Conservation (phyloP, 306 rosid species). For the Pyrus bretschneideri region DNA sequence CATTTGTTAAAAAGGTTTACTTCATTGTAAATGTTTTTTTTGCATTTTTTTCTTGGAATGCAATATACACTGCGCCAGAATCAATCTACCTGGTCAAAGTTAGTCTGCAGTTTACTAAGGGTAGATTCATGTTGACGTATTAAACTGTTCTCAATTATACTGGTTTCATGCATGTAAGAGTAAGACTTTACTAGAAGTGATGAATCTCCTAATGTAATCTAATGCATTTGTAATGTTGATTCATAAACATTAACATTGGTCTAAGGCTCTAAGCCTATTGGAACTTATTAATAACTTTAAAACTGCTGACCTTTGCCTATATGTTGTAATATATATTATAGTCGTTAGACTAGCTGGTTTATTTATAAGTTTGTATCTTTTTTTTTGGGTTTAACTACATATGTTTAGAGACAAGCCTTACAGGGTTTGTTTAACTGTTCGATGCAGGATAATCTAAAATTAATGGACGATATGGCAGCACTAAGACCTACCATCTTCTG, state of each 20-base stretch:
- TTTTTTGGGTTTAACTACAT: background rate
- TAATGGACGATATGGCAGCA: conserved; percentile 84
- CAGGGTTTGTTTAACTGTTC: conserved; percentile 15
- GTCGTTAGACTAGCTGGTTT: background rate
- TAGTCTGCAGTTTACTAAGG: background rate
- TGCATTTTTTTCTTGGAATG: background rate
- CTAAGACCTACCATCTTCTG: conserved; percentile 88
- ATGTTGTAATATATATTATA: conserved; percentile 1
- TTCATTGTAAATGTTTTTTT: background rate
- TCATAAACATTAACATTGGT: background rate
- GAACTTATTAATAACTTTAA: background rate
- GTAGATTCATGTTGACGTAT: background rate
- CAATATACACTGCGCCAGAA: background rate
- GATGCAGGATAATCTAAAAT: conserved; percentile 87
- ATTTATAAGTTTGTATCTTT: too few relatives aligned
- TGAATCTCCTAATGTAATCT: background rate
- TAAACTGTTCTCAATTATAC: too few relatives aligned
- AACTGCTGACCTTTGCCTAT: background rate
- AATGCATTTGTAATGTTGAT: background rate
- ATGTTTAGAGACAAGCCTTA: conserved; percentile 17
- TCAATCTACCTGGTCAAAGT: background rate
- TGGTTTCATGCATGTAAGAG: background rate
- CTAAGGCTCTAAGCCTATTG: background rate
- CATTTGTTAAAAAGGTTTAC: background rate
- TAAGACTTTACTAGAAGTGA: background rate